Percentiles rank a stretch among this genome's conserved stretches.
phyloP scores from a whole-genome alignment of 1,284 basidiomycete species.

The Ceratobasidium papillatum region DNA sequence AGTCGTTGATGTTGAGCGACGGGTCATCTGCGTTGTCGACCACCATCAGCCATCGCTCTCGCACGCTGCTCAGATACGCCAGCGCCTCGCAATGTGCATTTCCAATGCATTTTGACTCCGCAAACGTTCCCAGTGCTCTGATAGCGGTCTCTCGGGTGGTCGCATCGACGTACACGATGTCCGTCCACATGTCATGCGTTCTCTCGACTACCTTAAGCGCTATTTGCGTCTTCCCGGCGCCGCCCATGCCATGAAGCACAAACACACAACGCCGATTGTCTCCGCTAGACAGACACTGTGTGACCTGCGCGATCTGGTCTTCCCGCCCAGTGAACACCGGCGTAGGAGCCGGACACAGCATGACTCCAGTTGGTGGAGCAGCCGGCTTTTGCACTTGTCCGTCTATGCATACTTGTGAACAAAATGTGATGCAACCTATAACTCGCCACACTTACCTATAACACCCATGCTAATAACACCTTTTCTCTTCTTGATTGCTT shows the following conservation, averaged over 20 bases:
- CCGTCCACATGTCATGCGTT: not conserved
- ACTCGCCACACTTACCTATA: not conserved
- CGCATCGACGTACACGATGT: slow-evolving; percentile 29
- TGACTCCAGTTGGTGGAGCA: no score
- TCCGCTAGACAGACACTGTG: not conserved
- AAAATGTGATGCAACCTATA: not conserved
- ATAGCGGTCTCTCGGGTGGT: slow-evolving; percentile 17
- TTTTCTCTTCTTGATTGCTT: not conserved
- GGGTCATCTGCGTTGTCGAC: slow-evolving; percentile 20
- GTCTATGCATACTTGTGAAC: not conserved
- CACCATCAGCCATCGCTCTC: slow-evolving; percentile 20
- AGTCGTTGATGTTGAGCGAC: not conserved
- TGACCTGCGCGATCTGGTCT: not conserved
- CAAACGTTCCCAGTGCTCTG: not conserved
- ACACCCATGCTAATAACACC: not conserved
- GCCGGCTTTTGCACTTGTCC: not conserved
- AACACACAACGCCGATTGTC: not conserved
- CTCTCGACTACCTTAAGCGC: not conserved
- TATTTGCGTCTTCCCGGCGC: slow-evolving; percentile 27
- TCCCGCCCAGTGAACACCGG: slow-evolving; percentile 10
- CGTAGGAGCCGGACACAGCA: not conserved
- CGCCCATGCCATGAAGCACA: slow-evolving; percentile 29
- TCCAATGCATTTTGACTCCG: not conserved
- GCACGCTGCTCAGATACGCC: not conserved
- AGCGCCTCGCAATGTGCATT: not conserved